Percentiles rank a stretch among this genome's conserved stretches.
These are phyloP conservation scores for Candida ponderosae DNA, from an alignment of 805 yeast species.

Conservation along the genomic window DNA sequence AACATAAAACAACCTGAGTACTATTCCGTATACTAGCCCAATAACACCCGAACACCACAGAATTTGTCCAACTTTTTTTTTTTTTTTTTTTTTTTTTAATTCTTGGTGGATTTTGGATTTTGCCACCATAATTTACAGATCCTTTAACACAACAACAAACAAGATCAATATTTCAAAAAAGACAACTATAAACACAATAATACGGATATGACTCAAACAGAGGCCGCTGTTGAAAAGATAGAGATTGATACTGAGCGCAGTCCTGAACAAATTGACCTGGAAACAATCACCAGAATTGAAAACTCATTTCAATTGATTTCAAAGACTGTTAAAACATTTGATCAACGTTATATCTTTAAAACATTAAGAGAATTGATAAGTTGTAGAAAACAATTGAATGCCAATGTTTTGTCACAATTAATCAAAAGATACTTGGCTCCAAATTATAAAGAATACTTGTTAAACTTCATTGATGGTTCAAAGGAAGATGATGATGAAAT, in stretches of 20 bases:
- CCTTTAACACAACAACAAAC: no score
- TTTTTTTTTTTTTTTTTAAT: no score
- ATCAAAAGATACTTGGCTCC: constrained; percentile 51
- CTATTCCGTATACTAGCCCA: no score
- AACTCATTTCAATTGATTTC: constrained; percentile 24
- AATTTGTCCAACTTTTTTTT: no score
- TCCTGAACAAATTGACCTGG: constrained; percentile 23
- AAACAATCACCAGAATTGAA: constrained; percentile 23
- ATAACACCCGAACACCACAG: no score
- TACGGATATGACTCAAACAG: no score
- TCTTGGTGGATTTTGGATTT: no score
- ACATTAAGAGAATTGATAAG: constrained; percentile 78
- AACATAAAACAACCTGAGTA: no score
- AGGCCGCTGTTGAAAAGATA: constrained; percentile 1
- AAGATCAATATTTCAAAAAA: no score
- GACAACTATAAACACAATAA: no score
- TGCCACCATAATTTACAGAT: no score
- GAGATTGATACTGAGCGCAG: constrained; percentile 19
- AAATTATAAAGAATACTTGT: constrained; percentile 33
- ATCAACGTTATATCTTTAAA: constrained; percentile 80
- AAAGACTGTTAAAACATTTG: constrained; percentile 65
- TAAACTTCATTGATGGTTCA: constrained; percentile 29
- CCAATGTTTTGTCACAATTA: constrained; percentile 45
- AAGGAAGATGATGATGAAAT: constrained; percentile 28
- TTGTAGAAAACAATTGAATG: constrained; percentile 57